A percentile compares a stretch with the other conserved stretches of the same genome.
Conservation (phyloP, 2,329 filamentous ascomycete species). For the Aspergillus glaucus region DNA sequence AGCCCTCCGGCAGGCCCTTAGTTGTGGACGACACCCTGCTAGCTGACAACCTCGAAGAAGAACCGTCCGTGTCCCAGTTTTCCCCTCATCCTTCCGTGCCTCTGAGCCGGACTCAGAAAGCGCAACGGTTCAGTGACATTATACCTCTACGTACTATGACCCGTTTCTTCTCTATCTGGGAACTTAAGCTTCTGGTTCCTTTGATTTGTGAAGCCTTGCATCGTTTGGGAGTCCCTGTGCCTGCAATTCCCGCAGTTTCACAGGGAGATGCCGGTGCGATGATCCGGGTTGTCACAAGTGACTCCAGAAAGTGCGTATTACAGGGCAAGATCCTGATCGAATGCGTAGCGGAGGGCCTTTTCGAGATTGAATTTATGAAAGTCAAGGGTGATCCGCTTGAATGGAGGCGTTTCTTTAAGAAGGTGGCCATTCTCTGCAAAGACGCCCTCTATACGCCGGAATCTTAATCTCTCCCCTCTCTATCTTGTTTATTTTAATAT, state of each 20-base stretch:
- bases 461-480: slow-evolving; percentile 14
- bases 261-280: slow-evolving; percentile 49
- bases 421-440: slow-evolving; percentile 78
- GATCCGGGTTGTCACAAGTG: slow-evolving; percentile 66
- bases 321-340: slow-evolving; percentile 42
- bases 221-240: slow-evolving; percentile 72
- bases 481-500: background rate
- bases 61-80: slow-evolving; percentile 81
- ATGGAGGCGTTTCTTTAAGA: slow-evolving; percentile 96
- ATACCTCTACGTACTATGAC: slow-evolving; percentile 81
- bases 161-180: slow-evolving; percentile 82
- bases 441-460: slow-evolving; percentile 68
- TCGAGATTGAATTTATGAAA: slow-evolving; percentile 89
- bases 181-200: slow-evolving; percentile 67
- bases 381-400: slow-evolving; percentile 92
- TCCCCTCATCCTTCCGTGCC: slow-evolving; percentile 71
- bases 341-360: slow-evolving; percentile 51
- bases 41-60: slow-evolving; percentile 67
- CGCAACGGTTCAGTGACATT: slow-evolving; percentile 83
- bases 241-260: slow-evolving; percentile 40
- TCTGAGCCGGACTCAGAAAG: slow-evolving; percentile 79
- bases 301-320: slow-evolving; percentile 45
- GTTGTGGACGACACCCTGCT: slow-evolving; percentile 28
- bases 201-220: slow-evolving; percentile 77
- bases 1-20: slow-evolving; percentile 34